Conservation (phyloP, 1,284 basidiomycete species). For the Melampsora americana region DNA sequence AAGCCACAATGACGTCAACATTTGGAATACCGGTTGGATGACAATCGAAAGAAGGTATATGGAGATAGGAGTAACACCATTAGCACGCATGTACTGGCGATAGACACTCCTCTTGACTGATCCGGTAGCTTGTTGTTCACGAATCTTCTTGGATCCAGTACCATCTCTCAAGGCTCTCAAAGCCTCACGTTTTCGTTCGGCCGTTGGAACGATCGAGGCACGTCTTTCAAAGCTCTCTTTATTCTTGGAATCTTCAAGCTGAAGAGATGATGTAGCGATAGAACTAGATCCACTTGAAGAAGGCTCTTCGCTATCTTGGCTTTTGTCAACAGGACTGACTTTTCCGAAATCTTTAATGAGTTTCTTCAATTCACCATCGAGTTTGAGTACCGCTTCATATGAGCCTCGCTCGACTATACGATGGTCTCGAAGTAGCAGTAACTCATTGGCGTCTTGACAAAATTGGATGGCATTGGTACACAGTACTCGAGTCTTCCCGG, state of each 20-base stretch:
- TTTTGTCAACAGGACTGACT: conserved; percentile 53
- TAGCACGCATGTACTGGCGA: conserved; percentile 71
- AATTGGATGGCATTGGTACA: conserved; percentile 88
- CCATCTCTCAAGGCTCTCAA: conserved; percentile 45
- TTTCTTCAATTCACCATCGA: conserved; percentile 69
- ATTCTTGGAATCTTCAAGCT: conserved; percentile 50
- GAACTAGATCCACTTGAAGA: conserved; percentile 4
- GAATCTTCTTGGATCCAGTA: conserved; percentile 57
- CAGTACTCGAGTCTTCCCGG: conserved; percentile 75
- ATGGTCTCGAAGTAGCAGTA: conserved; percentile 76
- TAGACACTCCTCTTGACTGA: conserved; percentile 76
- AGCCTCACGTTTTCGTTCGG: conserved; percentile 46
- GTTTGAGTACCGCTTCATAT: conserved; percentile 60
- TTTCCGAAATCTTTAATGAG: conserved; percentile 65
- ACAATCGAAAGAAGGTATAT: conserved; percentile 13
- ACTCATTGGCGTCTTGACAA: conserved; percentile 72
- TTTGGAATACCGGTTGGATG: conserved; percentile 19
- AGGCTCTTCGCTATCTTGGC: conserved; percentile 58
- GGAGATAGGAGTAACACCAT: conserved; percentile 66
- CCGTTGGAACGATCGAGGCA: conserved; percentile 45
- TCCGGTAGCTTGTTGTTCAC: conserved; percentile 79
- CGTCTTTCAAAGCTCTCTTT: conserved; percentile 48
- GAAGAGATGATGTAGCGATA: conserved; percentile 33
- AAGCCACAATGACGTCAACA: conserved; percentile 31
- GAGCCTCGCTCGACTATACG: conserved; percentile 73